Evolutionary conservation across 2,329 filamentous ascomycete species (phyloP).

Genomic region (Hysterium pulicare): DNA sequence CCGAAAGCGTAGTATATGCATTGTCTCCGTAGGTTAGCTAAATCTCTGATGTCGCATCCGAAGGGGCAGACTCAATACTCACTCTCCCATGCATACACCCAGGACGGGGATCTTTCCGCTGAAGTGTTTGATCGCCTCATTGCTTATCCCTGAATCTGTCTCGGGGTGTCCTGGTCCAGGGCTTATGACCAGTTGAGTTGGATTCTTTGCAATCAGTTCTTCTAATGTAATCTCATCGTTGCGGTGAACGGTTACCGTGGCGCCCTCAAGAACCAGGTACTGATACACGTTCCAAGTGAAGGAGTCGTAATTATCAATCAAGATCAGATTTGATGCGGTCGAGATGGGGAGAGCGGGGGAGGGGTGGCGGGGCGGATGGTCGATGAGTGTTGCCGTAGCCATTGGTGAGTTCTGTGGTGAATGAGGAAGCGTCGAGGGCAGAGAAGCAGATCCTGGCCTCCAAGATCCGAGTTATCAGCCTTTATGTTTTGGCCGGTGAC

Average conservation of each 20-base stretch:
- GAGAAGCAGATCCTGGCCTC: no score
- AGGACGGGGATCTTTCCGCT: slow-evolving; percentile 91
- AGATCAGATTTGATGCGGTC: slow-evolving; percentile 82
- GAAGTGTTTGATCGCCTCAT: slow-evolving; percentile 86
- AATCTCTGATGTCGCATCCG: background rate
- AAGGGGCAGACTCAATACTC: slow-evolving; percentile 37
- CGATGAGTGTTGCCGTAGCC: slow-evolving; percentile 54
- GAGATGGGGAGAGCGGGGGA: slow-evolving; percentile 68
- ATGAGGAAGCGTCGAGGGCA: background rate
- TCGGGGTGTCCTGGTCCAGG: slow-evolving; percentile 91
- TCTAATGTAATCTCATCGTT: slow-evolving; percentile 90
- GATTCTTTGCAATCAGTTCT: slow-evolving; percentile 76
- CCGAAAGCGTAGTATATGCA: slow-evolving; percentile 95
- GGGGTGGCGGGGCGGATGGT: slow-evolving; percentile 85
- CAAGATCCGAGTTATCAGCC: background rate
- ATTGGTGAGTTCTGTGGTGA: no score
- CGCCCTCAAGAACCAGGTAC: slow-evolving; percentile 94
- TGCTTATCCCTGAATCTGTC: slow-evolving; percentile 89
- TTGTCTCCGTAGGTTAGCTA: slow-evolving; percentile 55
- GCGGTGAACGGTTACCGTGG: slow-evolving; percentile 81
- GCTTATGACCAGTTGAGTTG: slow-evolving; percentile 91
- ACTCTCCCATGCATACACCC: slow-evolving; percentile 98
- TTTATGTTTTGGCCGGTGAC: background rate
- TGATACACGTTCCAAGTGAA: slow-evolving; percentile 99
- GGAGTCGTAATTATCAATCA: slow-evolving; percentile 99